Conservation (phyloP, 495 filamentous ascomycete species). For the Aspergillus leporis region DNA sequence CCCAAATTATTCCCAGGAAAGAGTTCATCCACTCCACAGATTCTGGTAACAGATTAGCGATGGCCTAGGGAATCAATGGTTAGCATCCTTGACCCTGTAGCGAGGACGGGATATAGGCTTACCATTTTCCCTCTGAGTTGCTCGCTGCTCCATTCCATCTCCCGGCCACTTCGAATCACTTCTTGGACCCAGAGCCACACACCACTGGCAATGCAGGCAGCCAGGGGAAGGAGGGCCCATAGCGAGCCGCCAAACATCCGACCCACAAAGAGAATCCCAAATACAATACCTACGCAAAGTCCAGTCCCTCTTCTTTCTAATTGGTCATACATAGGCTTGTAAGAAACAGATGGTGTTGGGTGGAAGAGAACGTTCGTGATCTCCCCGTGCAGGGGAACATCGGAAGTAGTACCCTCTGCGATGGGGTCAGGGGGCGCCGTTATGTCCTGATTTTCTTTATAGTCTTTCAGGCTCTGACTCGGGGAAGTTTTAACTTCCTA, state of each 20-base stretch:
- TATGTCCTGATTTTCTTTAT: conserved; percentile 81
- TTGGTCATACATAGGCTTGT: conserved; percentile 77
- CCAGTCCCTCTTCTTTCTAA: conserved; percentile 70
- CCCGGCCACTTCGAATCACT: conserved; percentile 74
- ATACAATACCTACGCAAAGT: conserved; percentile 66
- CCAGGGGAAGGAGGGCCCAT: conserved; percentile 72
- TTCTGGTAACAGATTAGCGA: conserved; percentile 86
- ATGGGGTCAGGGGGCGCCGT: conserved; percentile 90
- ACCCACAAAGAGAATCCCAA: conserved; percentile 74
- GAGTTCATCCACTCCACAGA: conserved; percentile 96
- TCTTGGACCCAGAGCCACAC: conserved; percentile 89
- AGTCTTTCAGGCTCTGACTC: conserved; percentile 66
- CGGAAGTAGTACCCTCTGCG: conserved; percentile 74
- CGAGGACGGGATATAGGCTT: neutral
- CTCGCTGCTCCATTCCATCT: conserved; percentile 87
- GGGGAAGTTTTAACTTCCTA: conserved; percentile 61
- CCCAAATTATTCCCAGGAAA: conserved; percentile 79
- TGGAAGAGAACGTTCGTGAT: conserved; percentile 97
- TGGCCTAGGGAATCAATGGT: conserved; percentile 47
- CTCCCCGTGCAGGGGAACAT: conserved; percentile 93
- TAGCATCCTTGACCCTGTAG: conserved; percentile 11
- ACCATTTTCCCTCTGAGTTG: conserved; percentile 79
- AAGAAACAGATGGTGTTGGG: conserved; percentile 83
- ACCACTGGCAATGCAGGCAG: conserved; percentile 65
- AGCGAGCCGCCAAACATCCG: conserved; percentile 76